phyloP scores from a whole-genome alignment of 768 basidiomycete species.

The Mycena indigotica region DNA sequence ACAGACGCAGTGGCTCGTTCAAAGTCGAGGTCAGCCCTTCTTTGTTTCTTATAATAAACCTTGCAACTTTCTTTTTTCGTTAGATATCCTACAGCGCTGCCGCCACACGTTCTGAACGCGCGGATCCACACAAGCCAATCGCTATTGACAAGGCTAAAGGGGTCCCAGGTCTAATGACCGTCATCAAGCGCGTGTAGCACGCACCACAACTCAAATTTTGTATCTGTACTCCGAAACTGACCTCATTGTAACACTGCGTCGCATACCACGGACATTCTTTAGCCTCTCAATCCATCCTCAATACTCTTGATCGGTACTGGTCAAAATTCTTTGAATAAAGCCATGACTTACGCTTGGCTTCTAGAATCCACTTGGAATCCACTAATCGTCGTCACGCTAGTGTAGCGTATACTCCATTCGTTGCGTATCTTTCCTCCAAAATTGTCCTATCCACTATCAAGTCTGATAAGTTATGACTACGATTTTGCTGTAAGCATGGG shows the following conservation, averaged over 20 bases:
- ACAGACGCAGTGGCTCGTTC: slow-evolving; percentile 51
- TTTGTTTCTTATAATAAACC: too few species aligned
- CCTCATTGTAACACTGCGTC: neutral
- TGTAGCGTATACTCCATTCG: too few species aligned
- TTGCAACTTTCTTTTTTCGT: too few species aligned
- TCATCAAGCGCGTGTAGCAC: slow-evolving; percentile 44
- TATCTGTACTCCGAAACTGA: neutral
- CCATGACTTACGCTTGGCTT: too few species aligned
- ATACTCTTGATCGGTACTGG: neutral
- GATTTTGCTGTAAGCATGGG: too few species aligned
- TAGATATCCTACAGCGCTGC: slow-evolving; percentile 67
- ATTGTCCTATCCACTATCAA: too few species aligned
- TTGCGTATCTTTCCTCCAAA: too few species aligned
- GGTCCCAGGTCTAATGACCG: slow-evolving; percentile 78
- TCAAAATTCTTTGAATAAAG: too few species aligned
- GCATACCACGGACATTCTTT: neutral
- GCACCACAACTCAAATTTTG: neutral
- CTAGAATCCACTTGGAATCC: too few species aligned
- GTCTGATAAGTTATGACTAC: too few species aligned
- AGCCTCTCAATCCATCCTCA: neutral
- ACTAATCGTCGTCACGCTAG: too few species aligned
- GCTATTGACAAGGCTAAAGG: slow-evolving; percentile 60
- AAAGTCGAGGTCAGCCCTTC: slow-evolving; percentile 56
- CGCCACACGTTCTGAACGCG: slow-evolving; percentile 51
- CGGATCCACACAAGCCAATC: slow-evolving; percentile 65